phyloP scores from a whole-genome alignment of 768 basidiomycete species.

The Daedalea quercina region DNA sequence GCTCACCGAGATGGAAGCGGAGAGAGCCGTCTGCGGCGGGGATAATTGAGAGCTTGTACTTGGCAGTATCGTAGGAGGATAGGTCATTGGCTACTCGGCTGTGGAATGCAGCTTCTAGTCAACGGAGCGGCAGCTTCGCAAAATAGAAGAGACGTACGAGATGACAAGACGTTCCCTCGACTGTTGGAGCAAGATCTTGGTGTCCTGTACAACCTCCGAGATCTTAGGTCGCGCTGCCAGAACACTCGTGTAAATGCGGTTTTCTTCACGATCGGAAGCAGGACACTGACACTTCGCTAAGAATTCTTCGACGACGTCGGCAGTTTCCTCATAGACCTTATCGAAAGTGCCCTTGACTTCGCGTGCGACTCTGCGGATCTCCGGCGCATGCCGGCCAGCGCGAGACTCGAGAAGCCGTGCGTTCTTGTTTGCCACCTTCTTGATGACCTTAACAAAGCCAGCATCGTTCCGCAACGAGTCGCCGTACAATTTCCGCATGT shows the following conservation, averaged over 20 bases:
- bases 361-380: slow-evolving; percentile 74
- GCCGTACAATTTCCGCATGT: slow-evolving; percentile 96
- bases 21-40: slow-evolving; percentile 44
- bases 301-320: slow-evolving; percentile 91
- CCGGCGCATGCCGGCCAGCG: slow-evolving; percentile 77
- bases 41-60: slow-evolving; percentile 66
- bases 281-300: slow-evolving; percentile 59
- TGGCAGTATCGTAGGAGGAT: slow-evolving; percentile 68
- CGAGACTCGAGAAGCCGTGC: slow-evolving; percentile 67
- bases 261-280: neutral
- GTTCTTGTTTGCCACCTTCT: slow-evolving; percentile 82
- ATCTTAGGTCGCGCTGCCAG: slow-evolving; percentile 75
- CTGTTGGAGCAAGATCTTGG: slow-evolving; percentile 85
- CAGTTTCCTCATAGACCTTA: slow-evolving; percentile 92
- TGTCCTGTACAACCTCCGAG: slow-evolving; percentile 88
- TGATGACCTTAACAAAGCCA: slow-evolving; percentile 97
- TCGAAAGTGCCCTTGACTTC: slow-evolving; percentile 95
- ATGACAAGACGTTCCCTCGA: slow-evolving; percentile 88
- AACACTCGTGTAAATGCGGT: too few species aligned
- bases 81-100: slow-evolving; percentile 81
- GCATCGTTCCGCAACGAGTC: slow-evolving; percentile 91
- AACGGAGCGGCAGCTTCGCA: neutral
- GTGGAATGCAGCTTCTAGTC: neutral
- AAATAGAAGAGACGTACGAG: slow-evolving; percentile 49
- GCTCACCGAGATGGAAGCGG: slow-evolving; percentile 86